Evolutionary conservation across 2,329 filamentous ascomycete genomes (phyloP), one percentile per base, ranked within the genome.

Genomic region (Cytospora paraplurivora): DNA sequence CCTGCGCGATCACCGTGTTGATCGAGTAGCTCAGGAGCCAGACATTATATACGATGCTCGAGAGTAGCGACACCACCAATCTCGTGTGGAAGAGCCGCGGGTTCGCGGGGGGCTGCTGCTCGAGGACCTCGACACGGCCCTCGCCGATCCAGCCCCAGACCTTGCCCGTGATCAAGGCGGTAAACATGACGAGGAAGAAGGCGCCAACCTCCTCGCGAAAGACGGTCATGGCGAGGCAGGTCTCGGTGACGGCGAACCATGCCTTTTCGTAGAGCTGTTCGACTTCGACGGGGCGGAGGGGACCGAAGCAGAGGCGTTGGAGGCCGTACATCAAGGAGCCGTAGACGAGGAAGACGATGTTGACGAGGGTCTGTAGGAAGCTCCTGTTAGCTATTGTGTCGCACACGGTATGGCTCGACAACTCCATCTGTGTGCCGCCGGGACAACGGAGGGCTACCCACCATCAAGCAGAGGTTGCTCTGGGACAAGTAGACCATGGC

Each of bases 91-190:
- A 98, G 17, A 97, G 80, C 37, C 88, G 85, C 4, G 93, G 93
- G 71, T 97, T 97, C 47, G 89, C 84, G 0, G 94, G 94, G 3
- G 94, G 93, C 76, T 98, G 93, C 76, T 99, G 95, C 77, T 99
- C 95, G 59, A 98, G 82, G 52, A 95, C 86, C 74, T 99, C 96
- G 61, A 99, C 92, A 59, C 96, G 86, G 32, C 94, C 94, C 74
- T 97, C 94, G 59, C 92, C 93, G 69, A 99, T 97, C 95, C 96
- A 99, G 62, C 93, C 92, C 93, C 96, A 99, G 55, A 99, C 90
- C 78, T 98, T 98, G 61, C 93, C 93, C 4, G 93, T 94, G 54
- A 99, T 85, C 47, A 99, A 83, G 33, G 89, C 88, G 17, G 96
- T 91, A 76, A 99, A 98, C 93, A 99, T 98, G 71, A 95, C 88